A percentile compares a stretch with the other conserved stretches of the same genome.
Evolutionary conservation across 192 early-diverging fungal genomes (phyloP).

Genomic region (Gamsiella multidivaricata): DNA sequence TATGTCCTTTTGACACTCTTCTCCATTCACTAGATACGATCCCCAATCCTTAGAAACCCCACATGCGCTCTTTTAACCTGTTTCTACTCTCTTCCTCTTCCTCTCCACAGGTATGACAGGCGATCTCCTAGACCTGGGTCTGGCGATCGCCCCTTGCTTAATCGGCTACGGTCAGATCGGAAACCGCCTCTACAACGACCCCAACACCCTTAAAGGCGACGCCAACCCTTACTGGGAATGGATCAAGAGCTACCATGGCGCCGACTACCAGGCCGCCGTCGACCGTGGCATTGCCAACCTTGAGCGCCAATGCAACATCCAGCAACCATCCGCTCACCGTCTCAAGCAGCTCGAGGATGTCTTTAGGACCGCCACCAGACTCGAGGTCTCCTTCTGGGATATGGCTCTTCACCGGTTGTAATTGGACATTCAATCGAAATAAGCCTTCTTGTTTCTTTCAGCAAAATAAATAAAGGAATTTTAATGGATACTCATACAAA

Average conservation of each 20-base stretch:
- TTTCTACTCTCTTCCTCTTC: not conserved
- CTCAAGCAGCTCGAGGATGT: slow-evolving; percentile 71
- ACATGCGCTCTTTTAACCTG: too few species aligned
- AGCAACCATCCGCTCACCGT: slow-evolving; percentile 64
- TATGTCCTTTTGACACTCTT: slow-evolving; percentile 7
- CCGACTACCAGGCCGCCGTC: slow-evolving; percentile 76
- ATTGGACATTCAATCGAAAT: not conserved
- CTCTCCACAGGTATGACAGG: slow-evolving; percentile 66
- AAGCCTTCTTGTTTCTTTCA: too few species aligned
- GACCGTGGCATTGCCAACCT: slow-evolving; percentile 64
- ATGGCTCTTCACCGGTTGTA: slow-evolving; percentile 53
- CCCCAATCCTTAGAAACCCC: too few species aligned
- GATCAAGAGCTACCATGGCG: slow-evolving; percentile 77
- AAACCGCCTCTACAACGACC: slow-evolving; percentile 67
- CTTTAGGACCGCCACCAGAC: slow-evolving; percentile 73
- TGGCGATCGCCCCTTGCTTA: slow-evolving; percentile 86
- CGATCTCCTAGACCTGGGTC: slow-evolving; percentile 78
- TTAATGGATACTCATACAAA: not conserved
- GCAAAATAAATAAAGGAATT: not conserved
- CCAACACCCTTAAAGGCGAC: slow-evolving; percentile 71
- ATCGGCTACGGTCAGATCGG: slow-evolving; percentile 89
- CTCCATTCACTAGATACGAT: not conserved
- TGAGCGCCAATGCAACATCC: slow-evolving; percentile 61
- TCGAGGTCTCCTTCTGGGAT: slow-evolving; percentile 87
- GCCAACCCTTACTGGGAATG: slow-evolving; percentile 87